Base-by-base conservation (phyloP, 2,329 filamentous ascomycete species). In the Claviceps sp. region DNA sequence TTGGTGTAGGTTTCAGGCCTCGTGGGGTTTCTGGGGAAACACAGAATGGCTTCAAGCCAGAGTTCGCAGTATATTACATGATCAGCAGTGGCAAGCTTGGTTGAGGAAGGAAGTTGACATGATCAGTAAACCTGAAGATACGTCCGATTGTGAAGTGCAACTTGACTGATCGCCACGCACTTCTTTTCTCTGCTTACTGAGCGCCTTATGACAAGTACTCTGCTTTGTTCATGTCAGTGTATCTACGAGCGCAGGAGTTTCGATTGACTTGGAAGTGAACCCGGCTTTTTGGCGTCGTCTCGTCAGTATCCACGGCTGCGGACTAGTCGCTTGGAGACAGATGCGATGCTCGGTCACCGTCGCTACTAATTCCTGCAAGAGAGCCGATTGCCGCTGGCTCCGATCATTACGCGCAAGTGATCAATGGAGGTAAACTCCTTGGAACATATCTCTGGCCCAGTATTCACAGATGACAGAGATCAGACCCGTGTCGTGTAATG, bases 21-120 rank as follows among this genome's bases (percentile, higher is more conserved):
- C 75, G 0, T 80, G 77, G 77, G 77, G 77, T 0, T 80, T 79
- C 53, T 80, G 77, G 77, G 77, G 77, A 0, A 80, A 80, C 39
- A 78, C 74, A 0, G 69, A 73, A 40, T 80, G 77, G 77, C 69
- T 80, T 0, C 73, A 79, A 57, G 75, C 74, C 0, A 69, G 77
- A 48, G 77, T 76, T 0, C 66, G 76, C 42, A 69, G 61, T 2
- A 78, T 80, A 45, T 45, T 78, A 36, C 59, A 57, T 1, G 71
- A 79, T 37, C 49, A 60, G 8, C 52, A 50, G 22, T 50, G 43
- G 36, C 23, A 39, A n/a, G 43, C 22, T 46, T 50, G 49, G 49
- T 36, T 51, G 14, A 7, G 16, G 16, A 45, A 11, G 9, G 34
- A 50, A 23, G 29, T 50, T 11, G 17, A 14, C n/a, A 37, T 26